Conservation (phyloP, 108 stramenopile genomes). For the Cyclostephanos tholiformis region DNA sequence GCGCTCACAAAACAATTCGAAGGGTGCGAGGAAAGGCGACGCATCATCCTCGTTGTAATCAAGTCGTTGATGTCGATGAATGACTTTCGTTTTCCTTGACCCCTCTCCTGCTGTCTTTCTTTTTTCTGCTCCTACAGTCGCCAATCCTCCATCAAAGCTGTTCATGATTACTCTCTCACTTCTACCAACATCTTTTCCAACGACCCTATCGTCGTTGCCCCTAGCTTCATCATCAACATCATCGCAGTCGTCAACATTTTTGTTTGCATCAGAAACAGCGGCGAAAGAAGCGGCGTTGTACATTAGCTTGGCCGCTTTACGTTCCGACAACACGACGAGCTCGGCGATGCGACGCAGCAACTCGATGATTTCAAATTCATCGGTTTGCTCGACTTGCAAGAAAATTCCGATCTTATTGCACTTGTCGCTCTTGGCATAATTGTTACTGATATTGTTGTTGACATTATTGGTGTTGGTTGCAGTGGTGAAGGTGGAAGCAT, state of each 20-base stretch:
- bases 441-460: background rate
- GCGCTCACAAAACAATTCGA: slow-evolving; percentile 81
- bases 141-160: slow-evolving; percentile 5
- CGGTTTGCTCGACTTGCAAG: slow-evolving; percentile 37
- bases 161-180: slow-evolving; percentile 5
- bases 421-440: background rate
- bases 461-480: background rate
- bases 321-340: slow-evolving; percentile 74
- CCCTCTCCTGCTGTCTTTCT: background rate
- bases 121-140: slow-evolving; percentile 13
- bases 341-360: slow-evolving; percentile 74
- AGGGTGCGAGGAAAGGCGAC: slow-evolving; percentile 60
- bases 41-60: slow-evolving; percentile 27
- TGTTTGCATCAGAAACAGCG: slow-evolving; percentile 18
- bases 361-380: slow-evolving; percentile 67
- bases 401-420: background rate
- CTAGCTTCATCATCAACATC: background rate
- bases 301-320: slow-evolving; percentile 33
- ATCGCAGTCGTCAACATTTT: slow-evolving; percentile 8
- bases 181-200: background rate
- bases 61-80: slow-evolving; percentile 6
- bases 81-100: slow-evolving; percentile 23
- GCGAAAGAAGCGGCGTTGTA: slow-evolving; percentile 25
- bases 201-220: slow-evolving; percentile 3
- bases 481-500: background rate